Evolutionary conservation across 306 rosid genomes (phyloP), one percentile per base, ranked within the genome.

Genomic region (Vigna nakashimae): DNA sequence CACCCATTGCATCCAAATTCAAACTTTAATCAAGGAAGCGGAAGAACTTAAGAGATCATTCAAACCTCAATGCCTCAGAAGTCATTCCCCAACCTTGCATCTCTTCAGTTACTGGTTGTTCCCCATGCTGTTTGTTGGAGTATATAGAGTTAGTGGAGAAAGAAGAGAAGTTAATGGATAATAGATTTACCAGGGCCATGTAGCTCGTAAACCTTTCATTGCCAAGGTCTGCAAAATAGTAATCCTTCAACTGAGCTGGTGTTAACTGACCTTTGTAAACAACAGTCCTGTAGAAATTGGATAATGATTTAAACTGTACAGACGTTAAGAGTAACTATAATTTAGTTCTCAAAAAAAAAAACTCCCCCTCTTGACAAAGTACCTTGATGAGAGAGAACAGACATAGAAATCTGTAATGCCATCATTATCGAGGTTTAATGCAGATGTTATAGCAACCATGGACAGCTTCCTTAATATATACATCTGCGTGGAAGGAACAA

Each of bases 61-160:
- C 98, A 92, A 96, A 93, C 98, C 99, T 93, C 97, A 92, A 96
- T 90, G 98, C 99, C 99, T 96, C 98, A 96, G 99, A 96, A 96
- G 98, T 96, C 98, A 93, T 92, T 92, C 98, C 99, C 91, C 98
- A 96, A 96, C 99, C 99, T 91, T 93, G 97, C 97, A 90, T 88
- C 96, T 88, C 99, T 90, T 91, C 98, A 76, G 92, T 93, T 91
- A 93, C 97, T 85, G 97, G 98, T 88, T 82, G 97, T 87, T 90
- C 92, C 96, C 90, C 45, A 62, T 62, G 68, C 68, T 62, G 68
- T 62, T 62, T 62, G 68, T 62, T 34, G 68, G 46, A 62, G 68
- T 62, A 60, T 60, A 60, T 60, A 62, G 46, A 62, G 68, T 62
- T 62, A 62, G 68, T 62, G 68, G 68, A 62, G 68, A 32, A 62